A percentile compares a stretch with the other conserved stretches of the same genome.
Evolutionary conservation across 371 early-diverging fungal species (phyloP).

Genomic region (Mortierella polycephala): DNA sequence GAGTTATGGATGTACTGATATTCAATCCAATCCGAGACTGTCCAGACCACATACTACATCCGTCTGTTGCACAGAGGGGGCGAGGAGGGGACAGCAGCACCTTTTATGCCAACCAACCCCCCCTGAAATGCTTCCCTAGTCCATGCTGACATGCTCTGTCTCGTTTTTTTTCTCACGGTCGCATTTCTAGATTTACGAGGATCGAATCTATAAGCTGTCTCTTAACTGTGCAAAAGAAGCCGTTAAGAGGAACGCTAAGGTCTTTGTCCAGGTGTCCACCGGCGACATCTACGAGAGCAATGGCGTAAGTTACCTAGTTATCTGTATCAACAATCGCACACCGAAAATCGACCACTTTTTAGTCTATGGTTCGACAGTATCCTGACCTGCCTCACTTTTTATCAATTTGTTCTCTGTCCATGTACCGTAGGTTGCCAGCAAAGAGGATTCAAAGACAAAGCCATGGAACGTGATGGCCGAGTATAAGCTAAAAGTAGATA

Average conservation of each 20-base stretch:
- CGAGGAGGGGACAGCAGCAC: no score
- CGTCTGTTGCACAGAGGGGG: no score
- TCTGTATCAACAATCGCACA: not conserved
- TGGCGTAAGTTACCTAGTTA: conserved; percentile 61
- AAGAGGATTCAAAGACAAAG: conserved; percentile 77
- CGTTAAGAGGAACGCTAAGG: conserved; percentile 76
- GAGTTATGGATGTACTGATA: no score
- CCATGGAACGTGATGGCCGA: conserved; percentile 88
- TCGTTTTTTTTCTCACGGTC: not conserved
- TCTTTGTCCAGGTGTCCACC: conserved; percentile 86
- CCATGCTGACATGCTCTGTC: not conserved
- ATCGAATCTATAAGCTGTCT: conserved; percentile 81
- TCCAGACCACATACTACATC: no score
- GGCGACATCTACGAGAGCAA: conserved; percentile 88
- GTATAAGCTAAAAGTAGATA: conserved; percentile 84
- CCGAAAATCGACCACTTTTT: not conserved
- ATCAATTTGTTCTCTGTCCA: not conserved
- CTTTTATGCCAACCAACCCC: no score
- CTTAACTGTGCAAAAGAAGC: conserved; percentile 83
- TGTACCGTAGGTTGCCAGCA: conserved; percentile 68
- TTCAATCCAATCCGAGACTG: no score
- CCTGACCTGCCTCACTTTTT: no score
- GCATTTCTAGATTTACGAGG: conserved; percentile 77
- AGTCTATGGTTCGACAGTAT: no score
- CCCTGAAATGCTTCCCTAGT: not conserved